Evolutionary conservation across 371 early-diverging fungal species (phyloP), one percentile per base, ranked within the genome.

Genomic region (Funneliformis caledonium): DNA sequence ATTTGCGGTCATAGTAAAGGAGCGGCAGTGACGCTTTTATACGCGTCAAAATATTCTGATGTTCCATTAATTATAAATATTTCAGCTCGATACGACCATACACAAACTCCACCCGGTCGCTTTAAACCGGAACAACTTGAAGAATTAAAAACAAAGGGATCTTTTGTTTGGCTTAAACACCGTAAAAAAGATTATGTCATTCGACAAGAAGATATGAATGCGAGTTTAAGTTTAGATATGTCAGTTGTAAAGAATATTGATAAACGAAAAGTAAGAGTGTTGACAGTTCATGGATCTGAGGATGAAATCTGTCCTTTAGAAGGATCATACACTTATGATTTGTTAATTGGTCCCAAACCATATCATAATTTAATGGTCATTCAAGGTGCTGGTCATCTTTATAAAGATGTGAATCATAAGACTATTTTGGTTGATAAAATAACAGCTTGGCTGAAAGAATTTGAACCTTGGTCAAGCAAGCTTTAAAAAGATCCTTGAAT

Each of bases 61-160:
- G 64, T 84, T 26, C 83, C 82, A 37, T 68, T 86, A 5, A 22
- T 88, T 19, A 48, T 88, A 7, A 81, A 75, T 16, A 45, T 88
- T 33, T 83, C 88, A 8, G 86, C 83, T 26, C 82, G 88, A n/a
- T 88, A 82, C 76, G 84, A 84, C 80, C 78, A 86, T 72, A 82
- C 83, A 3, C 82, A 82, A 62, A 82, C 83, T 1, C 80, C 85
- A 19, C 70, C 81, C 10, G 64, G 74, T 42, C 82, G 86, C 3
- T 87, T 86, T 83, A 86, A 73, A 9, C 68, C 80, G 14, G 83
- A 86, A 26, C 85, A 87, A 42, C 64, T 81, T 70, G 68, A 72
- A 22, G 48, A 72, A 19, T 62, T 88, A n/a, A 52, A 81, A 59
- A 70, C 59, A 6, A 60, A 82, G 6, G 88, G 88, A 6, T 81